phyloP scores from a whole-genome alignment of 352 stramenopile species.

The Phytophthora sojae region DNA sequence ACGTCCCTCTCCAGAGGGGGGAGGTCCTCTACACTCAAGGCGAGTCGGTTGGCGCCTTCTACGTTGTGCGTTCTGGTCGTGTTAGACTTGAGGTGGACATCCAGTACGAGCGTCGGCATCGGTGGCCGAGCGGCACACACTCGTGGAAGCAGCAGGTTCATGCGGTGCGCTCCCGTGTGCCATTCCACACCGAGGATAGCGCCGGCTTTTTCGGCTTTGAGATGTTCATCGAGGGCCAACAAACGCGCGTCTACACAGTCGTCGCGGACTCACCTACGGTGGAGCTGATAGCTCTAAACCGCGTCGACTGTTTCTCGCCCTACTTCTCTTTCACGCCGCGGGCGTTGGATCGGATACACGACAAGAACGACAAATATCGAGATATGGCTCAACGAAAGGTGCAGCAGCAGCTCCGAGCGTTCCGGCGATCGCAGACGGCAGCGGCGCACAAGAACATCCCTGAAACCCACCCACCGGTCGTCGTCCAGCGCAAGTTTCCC shows the following conservation, averaged over 20 bases:
- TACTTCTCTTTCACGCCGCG: constrained; percentile 78
- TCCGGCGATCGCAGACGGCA: constrained; percentile 40
- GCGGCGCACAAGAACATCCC: constrained; percentile 31
- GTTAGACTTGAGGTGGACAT: constrained; percentile 74
- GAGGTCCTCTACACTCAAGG: constrained; percentile 69
- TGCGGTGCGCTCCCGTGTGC: constrained; percentile 54
- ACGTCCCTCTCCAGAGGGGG: constrained; percentile 65
- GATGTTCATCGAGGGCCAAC: constrained; percentile 69
- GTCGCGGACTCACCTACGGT: constrained; percentile 61
- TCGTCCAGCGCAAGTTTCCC: constrained; percentile 52
- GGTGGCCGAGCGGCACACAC: constrained; percentile 61
- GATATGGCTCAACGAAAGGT: constrained; percentile 54
- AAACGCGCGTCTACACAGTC: constrained; percentile 60
- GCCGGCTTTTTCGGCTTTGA: constrained; percentile 76
- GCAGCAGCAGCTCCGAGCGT: constrained; percentile 63
- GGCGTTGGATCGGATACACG: constrained; percentile 62
- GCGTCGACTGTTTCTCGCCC: constrained; percentile 76
- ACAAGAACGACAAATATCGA: constrained; percentile 58
- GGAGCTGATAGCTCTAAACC: constrained; percentile 71
- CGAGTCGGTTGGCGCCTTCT: constrained; percentile 71
- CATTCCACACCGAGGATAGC: constrained; percentile 58
- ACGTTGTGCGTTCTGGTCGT: constrained; percentile 65
- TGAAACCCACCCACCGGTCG: constrained; percentile 31
- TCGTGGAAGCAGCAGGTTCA: constrained; percentile 68
- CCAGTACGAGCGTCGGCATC: constrained; percentile 71